These are phyloP conservation scores for California macrophylla DNA, from an alignment of 441 rosid genomes.

Conservation along the genomic window DNA sequence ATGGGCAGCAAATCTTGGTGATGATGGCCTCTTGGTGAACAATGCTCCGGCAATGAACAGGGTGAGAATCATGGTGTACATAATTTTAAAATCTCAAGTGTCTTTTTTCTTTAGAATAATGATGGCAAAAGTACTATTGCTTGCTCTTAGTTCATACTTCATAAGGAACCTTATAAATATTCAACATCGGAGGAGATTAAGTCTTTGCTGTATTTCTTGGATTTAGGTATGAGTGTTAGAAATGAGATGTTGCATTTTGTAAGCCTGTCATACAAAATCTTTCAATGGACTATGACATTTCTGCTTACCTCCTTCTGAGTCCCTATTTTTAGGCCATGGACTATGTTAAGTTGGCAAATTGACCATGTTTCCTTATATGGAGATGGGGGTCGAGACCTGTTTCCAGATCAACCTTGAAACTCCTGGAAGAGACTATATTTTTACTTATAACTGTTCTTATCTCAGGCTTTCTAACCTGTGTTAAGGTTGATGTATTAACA, in stretches of 20 bases:
- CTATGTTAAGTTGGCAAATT: neutral
- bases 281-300: neutral
- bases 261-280: neutral
- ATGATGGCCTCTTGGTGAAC: conserved; percentile 75
- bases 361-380: neutral
- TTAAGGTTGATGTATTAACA: neutral
- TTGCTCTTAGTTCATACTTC: neutral
- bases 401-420: neutral
- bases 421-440: neutral
- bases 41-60: conserved; percentile 94
- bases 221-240: neutral
- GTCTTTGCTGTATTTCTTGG: neutral
- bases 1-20: conserved; percentile 98
- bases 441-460: neutral
- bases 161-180: neutral
- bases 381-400: neutral
- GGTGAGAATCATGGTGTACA: conserved; percentile 35
- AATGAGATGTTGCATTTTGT: neutral
- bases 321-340: neutral
- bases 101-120: neutral
- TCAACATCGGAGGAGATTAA: neutral
- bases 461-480: neutral
- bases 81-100: neutral
- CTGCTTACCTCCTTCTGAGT: neutral
- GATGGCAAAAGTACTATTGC: neutral